Evolutionary conservation across 2,329 filamentous ascomycete species (phyloP), one percentile per base, ranked within the genome.

Genomic region (Claviceps arundinis): DNA sequence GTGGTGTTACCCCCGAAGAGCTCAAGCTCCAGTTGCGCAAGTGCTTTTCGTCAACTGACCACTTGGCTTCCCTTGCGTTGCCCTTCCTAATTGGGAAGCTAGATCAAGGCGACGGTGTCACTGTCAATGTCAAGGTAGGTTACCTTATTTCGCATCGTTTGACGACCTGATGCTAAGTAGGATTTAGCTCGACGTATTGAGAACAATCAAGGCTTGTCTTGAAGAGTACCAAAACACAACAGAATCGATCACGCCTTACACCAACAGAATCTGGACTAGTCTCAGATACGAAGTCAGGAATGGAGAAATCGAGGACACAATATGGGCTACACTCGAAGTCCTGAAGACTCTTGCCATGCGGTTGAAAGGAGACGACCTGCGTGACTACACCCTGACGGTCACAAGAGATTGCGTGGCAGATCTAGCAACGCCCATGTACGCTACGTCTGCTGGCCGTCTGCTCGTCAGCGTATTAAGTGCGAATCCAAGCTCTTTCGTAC

Each of bases 281-380:
- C 72, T 82, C 47, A 82, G 81, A 60, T 81, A 80, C 55, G 78
- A 82, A 56, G 78, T 81, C 13, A 74, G 78, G 37, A 80, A 81
- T 51, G 78, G 78, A 13, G 78, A 82, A 54, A 70, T 78, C 8
- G 72, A 76, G 54, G 78, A 81, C 55, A 73, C 73, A 1, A 76
- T 81, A 14, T 74, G 78, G 60, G 73, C 73, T 3, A 80, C 78
- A 1, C 64, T 81, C 16, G 73, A 74, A 46, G 75, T 78, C 3
- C 70, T 82, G 50, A 71, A 73, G 37, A 68, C 74, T 9, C 67
- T 80, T 2, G 68, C 75, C 0, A 68, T 64, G 8, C 68, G 69
- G 47, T 66, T 81, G 3, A 67, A 70, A 9, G 71, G 66, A 3
- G 67, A 70, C 3, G 62, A 70, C 48, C 66, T 78, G 7, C 65